Base-by-base conservation (phyloP, 345 rosid genomes). In the Angophora floribunda region DNA sequence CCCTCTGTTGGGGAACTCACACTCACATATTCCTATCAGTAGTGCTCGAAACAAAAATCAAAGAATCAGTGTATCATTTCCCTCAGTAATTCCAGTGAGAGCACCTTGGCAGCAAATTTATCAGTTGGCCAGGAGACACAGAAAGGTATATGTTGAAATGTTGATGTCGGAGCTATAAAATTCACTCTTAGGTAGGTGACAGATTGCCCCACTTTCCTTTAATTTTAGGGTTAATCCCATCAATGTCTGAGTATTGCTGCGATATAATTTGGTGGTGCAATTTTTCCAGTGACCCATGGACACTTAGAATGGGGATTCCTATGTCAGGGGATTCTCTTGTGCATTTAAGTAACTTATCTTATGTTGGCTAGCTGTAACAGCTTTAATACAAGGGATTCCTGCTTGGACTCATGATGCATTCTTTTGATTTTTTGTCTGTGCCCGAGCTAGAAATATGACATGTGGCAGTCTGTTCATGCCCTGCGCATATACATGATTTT, bases 271-370 rank as follows among this genome's bases (percentile, higher is more conserved):
- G 53, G 85, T 49, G 88, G 78, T 89, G 85, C 97, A 97, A 99
- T 95, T 97, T 97, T 93, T 96, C 97, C 91, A 96, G 99, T 86
- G 91, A 97, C 89, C 99, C 99, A 51, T 95, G 99, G 99, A 95
- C 93, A 92, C 96, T 91, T 87, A 95, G 96, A 91, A 95, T 93
- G 90, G 97, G 99, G 88, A 85, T 94, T 90, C 95, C 93, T 79
- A 92, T 94, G 61, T 94, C 96, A 15, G 96, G 97, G 91, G 99
- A 96, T 86, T 95, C 97, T 89, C 93, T 97, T 90, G 95, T 97
- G 89, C 98, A 95, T 92, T 99, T 97, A 92, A 91, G 99, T 91
- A 80, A 82, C 87, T 70, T 88, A 22, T 49, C n/a, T 45, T 86
- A 30, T 55, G 61, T 85, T 85, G 61, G 55, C 47, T 51, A 16